Percentiles rank a stretch among this genome's conserved stretches.
Evolutionary conservation across 1,284 basidiomycete genomes (phyloP).

Genomic region (Ganoderma resinaceum): DNA sequence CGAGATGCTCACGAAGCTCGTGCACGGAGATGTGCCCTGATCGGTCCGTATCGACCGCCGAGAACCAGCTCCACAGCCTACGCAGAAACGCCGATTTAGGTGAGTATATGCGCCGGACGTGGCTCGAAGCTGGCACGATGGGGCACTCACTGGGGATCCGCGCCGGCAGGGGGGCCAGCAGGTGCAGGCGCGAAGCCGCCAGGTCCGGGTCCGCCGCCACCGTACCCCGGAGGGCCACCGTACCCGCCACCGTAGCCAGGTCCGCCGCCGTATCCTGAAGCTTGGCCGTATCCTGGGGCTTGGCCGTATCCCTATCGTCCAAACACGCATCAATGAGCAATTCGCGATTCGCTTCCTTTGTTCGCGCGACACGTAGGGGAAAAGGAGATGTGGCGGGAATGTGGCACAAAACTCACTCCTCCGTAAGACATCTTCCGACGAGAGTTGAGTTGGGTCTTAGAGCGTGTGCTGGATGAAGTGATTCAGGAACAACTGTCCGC

Average conservation of each 20-base stretch:
- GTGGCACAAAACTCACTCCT: slow-evolving; percentile 17
- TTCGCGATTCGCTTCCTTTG: background rate
- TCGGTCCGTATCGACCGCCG: slow-evolving; percentile 71
- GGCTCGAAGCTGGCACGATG: background rate
- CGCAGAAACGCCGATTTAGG: background rate
- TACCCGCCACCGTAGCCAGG: slow-evolving; percentile 40
- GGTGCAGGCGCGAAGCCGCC: slow-evolving; percentile 50
- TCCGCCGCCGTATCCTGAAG: slow-evolving; percentile 34
- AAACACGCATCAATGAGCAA: background rate
- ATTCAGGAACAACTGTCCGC: background rate
- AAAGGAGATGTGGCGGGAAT: background rate
- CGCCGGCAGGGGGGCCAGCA: slow-evolving; percentile 63
- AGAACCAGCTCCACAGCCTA: slow-evolving; percentile 80
- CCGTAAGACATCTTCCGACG: slow-evolving; percentile 20
- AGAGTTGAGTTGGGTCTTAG: background rate
- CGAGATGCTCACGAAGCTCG: slow-evolving; percentile 65
- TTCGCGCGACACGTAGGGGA: background rate
- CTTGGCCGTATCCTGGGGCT: slow-evolving; percentile 36
- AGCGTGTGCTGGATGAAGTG: background rate
- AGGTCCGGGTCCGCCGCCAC: slow-evolving; percentile 41
- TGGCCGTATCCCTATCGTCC: slow-evolving; percentile 32
- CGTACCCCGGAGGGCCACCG: slow-evolving; percentile 35
- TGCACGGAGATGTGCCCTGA: slow-evolving; percentile 69
- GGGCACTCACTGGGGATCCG: slow-evolving; percentile 70
- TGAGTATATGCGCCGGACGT: background rate